phyloP scores from a whole-genome alignment of 2,329 filamentous ascomycete genomes.

The Pseudopithomyces maydicus region DNA sequence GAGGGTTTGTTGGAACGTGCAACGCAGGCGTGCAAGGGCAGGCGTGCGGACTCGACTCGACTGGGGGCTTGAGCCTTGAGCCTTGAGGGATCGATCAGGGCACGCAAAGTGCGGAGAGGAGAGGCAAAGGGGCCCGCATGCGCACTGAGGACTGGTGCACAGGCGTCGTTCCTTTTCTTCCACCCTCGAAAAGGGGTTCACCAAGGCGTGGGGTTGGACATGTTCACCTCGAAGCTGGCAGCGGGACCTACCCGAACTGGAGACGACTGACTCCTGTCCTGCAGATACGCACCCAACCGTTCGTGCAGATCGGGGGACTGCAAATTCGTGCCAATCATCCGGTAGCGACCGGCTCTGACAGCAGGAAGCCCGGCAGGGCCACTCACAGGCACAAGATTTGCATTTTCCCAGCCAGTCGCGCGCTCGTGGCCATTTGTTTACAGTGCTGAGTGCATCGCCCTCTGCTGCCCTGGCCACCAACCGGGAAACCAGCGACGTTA shows the following conservation, averaged over 20 bases:
- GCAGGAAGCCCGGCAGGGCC: neutral
- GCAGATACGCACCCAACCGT: neutral
- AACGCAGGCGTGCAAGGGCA: conserved; percentile 1
- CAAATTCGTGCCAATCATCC: conserved; percentile 8
- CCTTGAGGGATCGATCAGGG: neutral
- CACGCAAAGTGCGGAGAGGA: conserved; percentile 4
- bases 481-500: conserved; percentile 4
- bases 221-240: neutral
- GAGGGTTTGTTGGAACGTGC: neutral
- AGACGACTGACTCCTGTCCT: neutral
- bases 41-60: neutral
- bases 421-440: neutral
- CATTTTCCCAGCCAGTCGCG: conserved; percentile 1
- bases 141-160: neutral
- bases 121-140: conserved; percentile 3
- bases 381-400: neutral
- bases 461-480: neutral
- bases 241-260: conserved; percentile 7
- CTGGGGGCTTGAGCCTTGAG: neutral
- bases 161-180: neutral
- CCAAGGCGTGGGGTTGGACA: neutral
- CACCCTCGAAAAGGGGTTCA: conserved; percentile 7
- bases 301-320: conserved; percentile 9
- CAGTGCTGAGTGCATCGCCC: too few species aligned
- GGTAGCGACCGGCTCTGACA: conserved; percentile 10